Evolutionary conservation across 1,284 basidiomycete species (phyloP).

Genomic region (Ceratobasidium sp.): DNA sequence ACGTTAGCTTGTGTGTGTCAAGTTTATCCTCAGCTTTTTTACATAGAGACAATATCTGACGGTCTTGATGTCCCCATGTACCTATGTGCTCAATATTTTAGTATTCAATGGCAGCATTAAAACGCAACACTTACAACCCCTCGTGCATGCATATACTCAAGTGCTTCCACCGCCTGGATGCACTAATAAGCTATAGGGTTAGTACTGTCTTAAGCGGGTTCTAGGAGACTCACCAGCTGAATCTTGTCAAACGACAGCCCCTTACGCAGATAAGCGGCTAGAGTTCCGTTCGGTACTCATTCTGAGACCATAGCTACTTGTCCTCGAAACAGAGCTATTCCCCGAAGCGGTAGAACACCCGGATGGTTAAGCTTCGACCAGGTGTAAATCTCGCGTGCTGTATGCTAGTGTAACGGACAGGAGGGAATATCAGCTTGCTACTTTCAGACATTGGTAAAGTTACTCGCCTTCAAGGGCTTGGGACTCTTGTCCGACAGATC

Average conservation of each 20-base stretch:
- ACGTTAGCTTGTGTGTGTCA: constrained; percentile 1
- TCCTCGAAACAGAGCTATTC: constrained; percentile 10
- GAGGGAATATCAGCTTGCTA: background rate
- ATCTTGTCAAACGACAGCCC: background rate
- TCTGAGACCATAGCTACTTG: constrained; percentile 11
- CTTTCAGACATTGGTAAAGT: too few relatives aligned
- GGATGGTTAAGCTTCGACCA: constrained; percentile 39
- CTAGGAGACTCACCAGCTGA: background rate
- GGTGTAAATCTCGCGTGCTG: constrained; percentile 30
- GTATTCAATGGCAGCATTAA: background rate
- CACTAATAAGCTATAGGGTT: background rate
- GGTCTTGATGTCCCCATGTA: constrained; percentile 35
- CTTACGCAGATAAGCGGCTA: background rate
- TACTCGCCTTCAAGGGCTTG: constrained; percentile 10
- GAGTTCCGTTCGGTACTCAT: constrained; percentile 17
- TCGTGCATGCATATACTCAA: constrained; percentile 30
- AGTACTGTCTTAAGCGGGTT: too few relatives aligned
- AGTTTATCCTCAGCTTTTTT: too few relatives aligned
- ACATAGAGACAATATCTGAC: background rate
- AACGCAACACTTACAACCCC: constrained; percentile 8
- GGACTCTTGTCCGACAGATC: background rate
- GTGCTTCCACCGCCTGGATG: constrained; percentile 6
- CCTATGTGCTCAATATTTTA: background rate
- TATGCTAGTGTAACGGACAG: background rate
- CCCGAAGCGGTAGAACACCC: constrained; percentile 1